Base-by-base conservation (phyloP, 805 yeast species). In the Wickerhamomyces canadensis region DNA sequence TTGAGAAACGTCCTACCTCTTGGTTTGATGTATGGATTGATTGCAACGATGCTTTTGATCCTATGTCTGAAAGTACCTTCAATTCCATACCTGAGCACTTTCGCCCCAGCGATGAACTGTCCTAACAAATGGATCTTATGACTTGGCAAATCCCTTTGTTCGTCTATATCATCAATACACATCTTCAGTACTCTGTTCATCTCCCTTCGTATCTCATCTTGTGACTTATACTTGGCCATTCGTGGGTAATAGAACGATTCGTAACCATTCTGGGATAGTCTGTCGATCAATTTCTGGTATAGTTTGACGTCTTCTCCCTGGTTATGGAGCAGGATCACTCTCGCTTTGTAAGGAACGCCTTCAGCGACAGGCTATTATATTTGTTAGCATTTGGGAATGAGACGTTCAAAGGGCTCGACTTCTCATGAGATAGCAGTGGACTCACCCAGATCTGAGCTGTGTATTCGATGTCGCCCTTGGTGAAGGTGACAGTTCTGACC, bases 381-480 rank as follows among this genome's bases (percentile, higher is more conserved):
- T 17, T n/a, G 24, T 21, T 27, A 39, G 34, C 31, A 39, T 18
- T 34, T 27, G 13, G n/a, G n/a, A n/a, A n/a, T n/a, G n/a, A n/a
- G n/a, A n/a, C n/a, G n/a, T n/a, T n/a, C n/a, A n/a, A n/a, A n/a
- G n/a, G n/a, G n/a, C n/a, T n/a, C n/a, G n/a, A n/a, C n/a, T n/a
- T n/a, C n/a, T n/a, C n/a, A n/a, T n/a, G n/a, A n/a, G n/a, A n/a
- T 36, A 10, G 19, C 12, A 19, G 7, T 17, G 37, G 12, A 14
- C 21, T 6, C 11, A 22, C 61, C 55, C 40, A 51, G 45, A 40
- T 39, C 43, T 34, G 50, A 35, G 41, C 57, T 36, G 31, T 55
- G 52, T 42, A 54, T 50, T 41, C 52, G 52, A 14, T 53, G 52
- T 26, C 56, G 41, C 38, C 55, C 37, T 34, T 38, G 11, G 37